Base-by-base conservation (phyloP, 257 asterid species). In the Solanum sitiens region DNA sequence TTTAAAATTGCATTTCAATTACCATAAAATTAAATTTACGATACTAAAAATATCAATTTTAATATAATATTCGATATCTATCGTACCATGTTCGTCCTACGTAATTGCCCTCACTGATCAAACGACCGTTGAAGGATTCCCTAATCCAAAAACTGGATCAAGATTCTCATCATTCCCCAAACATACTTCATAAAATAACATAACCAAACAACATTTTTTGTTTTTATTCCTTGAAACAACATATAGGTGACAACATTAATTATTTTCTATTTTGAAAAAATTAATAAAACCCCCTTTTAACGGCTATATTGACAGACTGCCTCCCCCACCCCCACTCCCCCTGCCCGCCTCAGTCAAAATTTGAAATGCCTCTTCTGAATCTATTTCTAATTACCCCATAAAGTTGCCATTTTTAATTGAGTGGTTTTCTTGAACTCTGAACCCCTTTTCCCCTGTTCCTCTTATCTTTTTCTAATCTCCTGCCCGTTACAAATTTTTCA, bases 281-380 rank as follows among this genome's bases (percentile, higher is more conserved):
- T 56, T 27, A 44, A 47, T 27, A 39, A 84, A 53, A 65, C 86
- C 35, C 18, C 87, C 63, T 82, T 87, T 59, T 90, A 94, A 94
- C 98, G 96, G 96, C 94, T 91, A 91, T 87, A 90, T 93, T 92
- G 87, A 88, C 72, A 92, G 90, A 72, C 87, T 65, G 67, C 33
- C 71, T 20, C 32, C 32, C 37, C 80, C 84, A 8, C 80, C 88
- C 84, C 83, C 89, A n/a, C 87, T 4, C 89, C 70, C 87, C 88
- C 87, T n/a, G 3, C 83, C 84, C 88, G 87, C 87, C 80, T 88
- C 88, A 87, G 88, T 88, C 71, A 85, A 91, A 94, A 74, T 94
- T 95, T 94, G 96, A 95, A 95, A 87, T 91, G 50, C 80, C 77
- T 83, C 72, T 73, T 86, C 92, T 87, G 92, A 76, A 39, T 91